Percentiles rank a stretch among this genome's conserved stretches.
These are phyloP conservation scores for Globisporangium carolinianum DNA, from an alignment of 352 stramenopile genomes.

Conservation along the genomic window DNA sequence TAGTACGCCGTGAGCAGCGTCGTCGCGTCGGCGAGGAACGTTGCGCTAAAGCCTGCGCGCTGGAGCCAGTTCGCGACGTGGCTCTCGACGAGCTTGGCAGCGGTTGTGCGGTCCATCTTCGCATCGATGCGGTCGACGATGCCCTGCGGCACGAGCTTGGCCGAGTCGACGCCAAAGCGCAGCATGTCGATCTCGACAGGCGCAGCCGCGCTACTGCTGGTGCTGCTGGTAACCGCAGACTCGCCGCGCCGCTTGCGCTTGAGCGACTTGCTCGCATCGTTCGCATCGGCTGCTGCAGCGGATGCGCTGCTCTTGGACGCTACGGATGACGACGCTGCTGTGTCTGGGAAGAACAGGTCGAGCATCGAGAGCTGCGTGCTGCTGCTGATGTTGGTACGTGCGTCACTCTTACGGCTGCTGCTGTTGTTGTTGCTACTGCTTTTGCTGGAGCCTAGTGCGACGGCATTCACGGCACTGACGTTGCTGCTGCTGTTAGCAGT, in stretches of 20 bases:
- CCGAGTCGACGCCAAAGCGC: conserved; percentile 59
- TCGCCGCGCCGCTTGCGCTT: conserved; percentile 41
- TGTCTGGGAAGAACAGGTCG: conserved; percentile 50
- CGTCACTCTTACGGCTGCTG: not conserved
- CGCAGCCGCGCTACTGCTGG: not conserved
- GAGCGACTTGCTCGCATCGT: conserved; percentile 20
- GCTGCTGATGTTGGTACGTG: not conserved
- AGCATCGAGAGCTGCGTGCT: conserved; percentile 31
- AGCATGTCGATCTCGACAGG: conserved; percentile 40
- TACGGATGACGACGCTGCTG: not conserved
- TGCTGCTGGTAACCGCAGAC: not conserved
- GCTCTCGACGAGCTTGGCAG: conserved; percentile 39
- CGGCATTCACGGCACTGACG: not conserved
- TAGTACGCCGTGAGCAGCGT: conserved; percentile 77
- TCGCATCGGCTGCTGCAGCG: not conserved
- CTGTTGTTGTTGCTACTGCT: conserved; percentile 3
- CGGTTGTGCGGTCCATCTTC: conserved; percentile 42
- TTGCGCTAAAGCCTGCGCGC: conserved; percentile 51
- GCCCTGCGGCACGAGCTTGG: conserved; percentile 75
- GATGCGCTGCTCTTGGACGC: not conserved
- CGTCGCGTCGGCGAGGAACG: conserved; percentile 64
- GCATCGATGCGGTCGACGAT: conserved; percentile 79
- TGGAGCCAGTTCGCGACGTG: conserved; percentile 74
- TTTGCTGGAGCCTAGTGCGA: not conserved
- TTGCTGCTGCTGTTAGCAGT: not conserved